Evolutionary conservation across 2,329 filamentous ascomycete genomes (phyloP).

Genomic region (Canariomyces notabilis): DNA sequence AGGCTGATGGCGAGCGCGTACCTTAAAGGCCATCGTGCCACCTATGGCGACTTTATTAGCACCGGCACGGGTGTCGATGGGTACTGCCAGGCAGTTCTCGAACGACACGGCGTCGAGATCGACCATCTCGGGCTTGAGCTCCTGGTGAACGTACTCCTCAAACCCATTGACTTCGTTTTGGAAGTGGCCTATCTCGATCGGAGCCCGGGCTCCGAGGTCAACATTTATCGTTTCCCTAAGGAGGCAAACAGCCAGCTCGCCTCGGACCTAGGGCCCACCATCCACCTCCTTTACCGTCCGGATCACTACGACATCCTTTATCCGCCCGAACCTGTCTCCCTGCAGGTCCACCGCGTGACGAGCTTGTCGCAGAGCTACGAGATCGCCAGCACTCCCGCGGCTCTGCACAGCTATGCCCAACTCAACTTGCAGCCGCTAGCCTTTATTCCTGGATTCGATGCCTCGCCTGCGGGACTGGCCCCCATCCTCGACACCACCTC

Average conservation of each 20-base stretch:
- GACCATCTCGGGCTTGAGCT: conserved; percentile 82
- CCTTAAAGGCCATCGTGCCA: conserved; percentile 67
- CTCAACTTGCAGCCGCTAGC: conserved; percentile 41
- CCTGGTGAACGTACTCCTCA: conserved; percentile 72
- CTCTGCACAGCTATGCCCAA: conserved; percentile 38
- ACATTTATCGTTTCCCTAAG: conserved; percentile 60
- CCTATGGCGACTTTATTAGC: conserved; percentile 68
- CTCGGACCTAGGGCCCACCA: conserved; percentile 43
- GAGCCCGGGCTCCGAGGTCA: conserved; percentile 72
- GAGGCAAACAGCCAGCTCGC: conserved; percentile 44
- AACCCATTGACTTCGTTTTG: conserved; percentile 70
- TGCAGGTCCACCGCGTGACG: conserved; percentile 52
- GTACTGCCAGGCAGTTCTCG: conserved; percentile 67
- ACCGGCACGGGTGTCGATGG: conserved; percentile 54
- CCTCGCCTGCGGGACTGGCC: conserved; percentile 19
- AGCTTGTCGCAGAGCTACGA: conserved; percentile 42
- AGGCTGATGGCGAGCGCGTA: conserved; percentile 78
- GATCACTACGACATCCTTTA: conserved; percentile 96
- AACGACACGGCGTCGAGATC: conserved; percentile 75
- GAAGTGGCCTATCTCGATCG: conserved; percentile 91
- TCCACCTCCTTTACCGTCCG: conserved; percentile 60
- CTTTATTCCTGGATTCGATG: conserved; percentile 43
- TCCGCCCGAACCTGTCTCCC: conserved; percentile 30
- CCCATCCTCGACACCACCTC: conserved; percentile 17
- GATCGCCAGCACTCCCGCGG: conserved; percentile 37